Evolutionary conservation across 1,284 basidiomycete species (phyloP), one percentile per base, ranked within the genome.

Genomic region (Tilletia horrida): DNA sequence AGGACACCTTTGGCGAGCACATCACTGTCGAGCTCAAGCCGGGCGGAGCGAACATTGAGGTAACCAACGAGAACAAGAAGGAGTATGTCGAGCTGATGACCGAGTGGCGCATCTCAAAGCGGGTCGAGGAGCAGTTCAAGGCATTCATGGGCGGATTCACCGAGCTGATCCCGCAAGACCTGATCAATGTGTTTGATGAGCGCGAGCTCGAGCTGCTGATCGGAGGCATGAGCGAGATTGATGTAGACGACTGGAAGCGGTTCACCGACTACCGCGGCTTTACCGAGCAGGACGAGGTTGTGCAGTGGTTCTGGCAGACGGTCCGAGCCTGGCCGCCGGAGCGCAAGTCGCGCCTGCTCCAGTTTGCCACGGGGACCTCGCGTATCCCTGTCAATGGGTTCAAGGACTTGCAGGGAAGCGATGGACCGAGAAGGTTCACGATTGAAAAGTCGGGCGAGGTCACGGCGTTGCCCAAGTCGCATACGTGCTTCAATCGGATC

Each of bases 231-330:
- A 91, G 92, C 25, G 95, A 98, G 84, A 97, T 98, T 73, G 95
- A 98, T 81, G 84, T 86, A 25, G 86, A 87, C 73, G 86, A 87
- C 76, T 87, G 86, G 86, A 85, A 85, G 81, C 85, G 86, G 78
- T 86, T 86, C 80, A 87, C 86, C 67, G 86, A 87, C 79, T 87
- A 87, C 83, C 83, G 86, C 64, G 85, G 85, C 63, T 86, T 86
- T 70, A 82, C 77, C 31, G 79, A 76, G 68, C 75, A 78, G 66
- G 78, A 82, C 72, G 78, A 80, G 67, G 95, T 98, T 69, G 92
- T 99, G 72, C 92, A 97, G 82, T 98, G 96, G 96, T 99, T 99
- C 88, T 99, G 96, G 96, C 90, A 97, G 85, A 94, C 92, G 78
- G 91, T 98, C 67, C 89, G 91, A 66, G 89, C 89, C 64, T 98